A percentile compares a stretch with the other conserved stretches of the same genome.
Conservation (phyloP, 495 filamentous ascomycete genomes). For the Tuber borchii region DNA sequence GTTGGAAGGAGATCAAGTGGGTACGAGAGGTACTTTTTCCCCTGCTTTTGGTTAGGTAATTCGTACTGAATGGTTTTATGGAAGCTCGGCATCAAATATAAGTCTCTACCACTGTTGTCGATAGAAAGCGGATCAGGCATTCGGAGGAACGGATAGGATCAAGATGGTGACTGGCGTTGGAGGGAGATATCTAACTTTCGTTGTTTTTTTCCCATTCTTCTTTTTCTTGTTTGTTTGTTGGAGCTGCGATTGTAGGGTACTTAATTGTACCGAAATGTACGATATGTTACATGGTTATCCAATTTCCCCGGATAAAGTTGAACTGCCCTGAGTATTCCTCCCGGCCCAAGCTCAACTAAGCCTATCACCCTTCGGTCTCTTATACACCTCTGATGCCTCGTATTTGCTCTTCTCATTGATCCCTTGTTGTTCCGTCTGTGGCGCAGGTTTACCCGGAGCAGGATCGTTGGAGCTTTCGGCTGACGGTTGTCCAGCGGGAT, state of each 20-base stretch:
- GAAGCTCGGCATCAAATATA: slow-evolving; percentile 10
- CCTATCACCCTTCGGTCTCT: slow-evolving; percentile 72
- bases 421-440: slow-evolving; percentile 62
- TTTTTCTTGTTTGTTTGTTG: neutral
- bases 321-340: neutral
- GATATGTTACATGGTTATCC: neutral
- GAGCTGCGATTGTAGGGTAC: neutral
- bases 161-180: neutral
- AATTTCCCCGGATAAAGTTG: neutral
- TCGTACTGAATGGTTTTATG: neutral
- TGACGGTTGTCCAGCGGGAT: slow-evolving; percentile 68
- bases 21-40: slow-evolving; percentile 11
- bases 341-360: slow-evolving; percentile 52
- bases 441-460: slow-evolving; percentile 76
- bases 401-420: slow-evolving; percentile 83
- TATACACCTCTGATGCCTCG: slow-evolving; percentile 67
- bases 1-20: slow-evolving; percentile 12
- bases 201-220: neutral
- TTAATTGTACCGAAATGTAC: neutral
- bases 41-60: neutral
- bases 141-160: neutral
- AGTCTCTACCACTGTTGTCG: slow-evolving; percentile 35
- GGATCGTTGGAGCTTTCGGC: slow-evolving; percentile 73
- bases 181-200: slow-evolving; percentile 4
- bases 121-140: slow-evolving; percentile 9